These are phyloP conservation scores for Fusarium xylarioides DNA, from an alignment of 2,329 filamentous ascomycete genomes.

Conservation along the genomic window DNA sequence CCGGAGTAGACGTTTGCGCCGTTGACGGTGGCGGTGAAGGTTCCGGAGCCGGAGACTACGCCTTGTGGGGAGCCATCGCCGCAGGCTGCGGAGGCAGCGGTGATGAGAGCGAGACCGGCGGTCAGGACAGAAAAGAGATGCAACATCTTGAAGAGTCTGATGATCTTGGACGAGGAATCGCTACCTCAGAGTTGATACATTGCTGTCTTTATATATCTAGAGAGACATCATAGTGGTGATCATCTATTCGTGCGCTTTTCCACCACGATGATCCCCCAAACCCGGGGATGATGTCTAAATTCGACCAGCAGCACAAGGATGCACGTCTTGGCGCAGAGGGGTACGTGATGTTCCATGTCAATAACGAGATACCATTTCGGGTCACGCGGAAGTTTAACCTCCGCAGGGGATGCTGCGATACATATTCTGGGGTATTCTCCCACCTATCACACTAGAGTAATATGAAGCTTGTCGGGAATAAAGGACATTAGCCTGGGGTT, in stretches of 20 bases:
- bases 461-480: not conserved
- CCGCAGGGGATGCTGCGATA: not conserved
- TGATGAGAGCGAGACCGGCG: slow-evolving; percentile 53
- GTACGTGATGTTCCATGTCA: not conserved
- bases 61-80: slow-evolving; percentile 58
- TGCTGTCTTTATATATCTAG: not conserved
- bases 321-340: not conserved
- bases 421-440: not conserved
- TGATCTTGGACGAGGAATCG: not conserved
- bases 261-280: not conserved
- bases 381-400: slow-evolving; percentile 14
- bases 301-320: not conserved
- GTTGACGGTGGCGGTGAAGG: slow-evolving; percentile 57
- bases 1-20: slow-evolving; percentile 60
- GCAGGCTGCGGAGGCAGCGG: slow-evolving; percentile 54
- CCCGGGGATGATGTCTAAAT: not conserved
- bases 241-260: slow-evolving; percentile 15
- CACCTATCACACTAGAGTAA: not conserved
- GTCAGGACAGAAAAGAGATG: slow-evolving; percentile 48
- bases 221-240: not conserved
- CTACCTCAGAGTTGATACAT: not conserved
- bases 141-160: slow-evolving; percentile 43
- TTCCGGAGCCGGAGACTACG: slow-evolving; percentile 57
- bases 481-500: not conserved
- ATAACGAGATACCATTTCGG: slow-evolving; percentile 7